Percentiles rank a stretch among this genome's conserved stretches.
phyloP scores from a whole-genome alignment of 148 eudicot genomes.

The Heliosperma pusillum region DNA sequence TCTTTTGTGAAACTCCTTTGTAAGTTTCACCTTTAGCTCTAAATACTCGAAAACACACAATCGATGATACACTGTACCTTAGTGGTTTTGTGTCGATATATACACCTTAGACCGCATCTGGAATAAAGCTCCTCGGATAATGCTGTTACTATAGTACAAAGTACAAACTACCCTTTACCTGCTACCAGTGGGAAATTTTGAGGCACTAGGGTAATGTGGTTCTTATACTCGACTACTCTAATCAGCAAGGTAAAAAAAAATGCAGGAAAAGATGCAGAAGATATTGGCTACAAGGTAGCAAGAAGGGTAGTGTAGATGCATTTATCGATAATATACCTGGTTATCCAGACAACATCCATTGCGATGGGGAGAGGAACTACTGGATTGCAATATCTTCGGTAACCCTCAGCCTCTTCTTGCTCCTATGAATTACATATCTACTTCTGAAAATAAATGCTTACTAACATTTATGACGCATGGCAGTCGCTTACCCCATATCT shows the following conservation, averaged over 20 bases:
- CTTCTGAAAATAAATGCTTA: neutral
- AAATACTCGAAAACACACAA: neutral
- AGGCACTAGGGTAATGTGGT: too few species aligned
- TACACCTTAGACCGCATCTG: too few species aligned
- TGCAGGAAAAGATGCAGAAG: slow-evolving; percentile 73
- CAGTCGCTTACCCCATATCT: slow-evolving; percentile 35
- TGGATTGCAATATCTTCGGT: slow-evolving; percentile 65
- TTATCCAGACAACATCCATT: slow-evolving; percentile 58
- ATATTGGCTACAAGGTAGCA: slow-evolving; percentile 43
- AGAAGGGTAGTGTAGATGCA: slow-evolving; percentile 38
- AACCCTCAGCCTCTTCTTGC: slow-evolving; percentile 3
- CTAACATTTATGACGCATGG: neutral
- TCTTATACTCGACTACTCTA: neutral
- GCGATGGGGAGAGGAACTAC: slow-evolving; percentile 57
- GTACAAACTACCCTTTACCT: too few species aligned
- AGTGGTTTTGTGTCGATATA: slow-evolving; percentile 7
- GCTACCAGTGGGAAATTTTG: too few species aligned
- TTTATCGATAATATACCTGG: slow-evolving; percentile 59
- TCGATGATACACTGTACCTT: neutral
- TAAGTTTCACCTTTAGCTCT: slow-evolving; percentile 24
- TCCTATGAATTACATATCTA: neutral
- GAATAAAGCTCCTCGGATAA: too few species aligned
- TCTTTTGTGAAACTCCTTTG: slow-evolving; percentile 77
- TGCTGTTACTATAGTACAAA: too few species aligned
- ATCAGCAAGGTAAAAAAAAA: neutral